These are phyloP conservation scores for Niveomyces coronatus DNA, from an alignment of 2,329 filamentous ascomycete species.

Conservation along the genomic window DNA sequence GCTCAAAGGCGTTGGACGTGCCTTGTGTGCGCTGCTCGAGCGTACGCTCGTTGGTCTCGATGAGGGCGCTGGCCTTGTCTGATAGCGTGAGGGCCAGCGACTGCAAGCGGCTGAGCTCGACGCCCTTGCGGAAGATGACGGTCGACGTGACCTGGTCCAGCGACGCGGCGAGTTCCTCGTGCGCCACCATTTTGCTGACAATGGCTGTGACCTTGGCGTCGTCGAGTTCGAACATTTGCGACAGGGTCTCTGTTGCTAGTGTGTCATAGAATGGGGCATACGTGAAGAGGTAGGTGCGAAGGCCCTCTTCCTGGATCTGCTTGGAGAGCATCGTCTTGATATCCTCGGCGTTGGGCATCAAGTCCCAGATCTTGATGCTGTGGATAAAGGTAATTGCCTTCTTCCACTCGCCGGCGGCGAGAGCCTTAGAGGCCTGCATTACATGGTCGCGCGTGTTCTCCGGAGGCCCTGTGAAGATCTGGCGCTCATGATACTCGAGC, in stretches of 20 bases:
- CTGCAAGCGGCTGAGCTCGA: conserved; percentile 92
- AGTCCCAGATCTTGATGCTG: conserved; percentile 99
- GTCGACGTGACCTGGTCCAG: conserved; percentile 96
- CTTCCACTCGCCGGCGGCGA: conserved; percentile 97
- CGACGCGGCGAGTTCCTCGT: conserved; percentile 92
- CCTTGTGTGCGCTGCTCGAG: conserved; percentile 95
- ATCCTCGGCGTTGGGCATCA: conserved; percentile 84
- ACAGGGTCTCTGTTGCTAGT: conserved; percentile 73
- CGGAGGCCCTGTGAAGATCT: conserved; percentile 96
- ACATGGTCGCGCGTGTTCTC: conserved; percentile 99
- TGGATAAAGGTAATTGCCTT: conserved; percentile 89
- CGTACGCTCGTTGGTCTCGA: conserved; percentile 95
- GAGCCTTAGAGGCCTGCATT: conserved; percentile 96
- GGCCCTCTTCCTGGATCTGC: conserved; percentile 97
- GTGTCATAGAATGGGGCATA: conserved; percentile 99
- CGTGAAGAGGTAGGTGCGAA: conserved; percentile 97
- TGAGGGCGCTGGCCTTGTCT: conserved; percentile 92
- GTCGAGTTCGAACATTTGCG: conserved; percentile 90
- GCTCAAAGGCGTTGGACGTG: conserved; percentile 88
- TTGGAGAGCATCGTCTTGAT: conserved; percentile 96
- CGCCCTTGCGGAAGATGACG: conserved; percentile 98
- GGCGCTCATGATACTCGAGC: conserved; percentile 98
- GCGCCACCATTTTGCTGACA: conserved; percentile 98
- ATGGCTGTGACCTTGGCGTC: conserved; percentile 87
- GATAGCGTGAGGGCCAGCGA: conserved; percentile 87